Percentiles rank a stretch among this genome's conserved stretches.
phyloP scores from a whole-genome alignment of 2,329 filamentous ascomycete species.

The Botryotinia globosa region DNA sequence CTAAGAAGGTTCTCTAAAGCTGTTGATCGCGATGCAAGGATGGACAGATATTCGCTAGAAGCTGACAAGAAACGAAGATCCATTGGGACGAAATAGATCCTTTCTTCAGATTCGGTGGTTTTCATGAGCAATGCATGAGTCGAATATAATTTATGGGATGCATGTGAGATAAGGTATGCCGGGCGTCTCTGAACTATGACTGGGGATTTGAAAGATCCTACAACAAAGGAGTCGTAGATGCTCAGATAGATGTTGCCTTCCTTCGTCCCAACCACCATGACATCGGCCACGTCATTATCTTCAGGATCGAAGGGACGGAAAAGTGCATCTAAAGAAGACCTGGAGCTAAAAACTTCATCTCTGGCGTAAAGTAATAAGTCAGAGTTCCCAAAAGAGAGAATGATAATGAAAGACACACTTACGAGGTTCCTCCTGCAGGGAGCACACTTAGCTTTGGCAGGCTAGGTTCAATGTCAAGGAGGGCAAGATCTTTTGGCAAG shows the following conservation, averaged over 20 bases:
- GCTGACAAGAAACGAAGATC: conserved; percentile 80
- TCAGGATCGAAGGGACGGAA: conserved; percentile 48
- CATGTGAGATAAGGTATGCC: conserved; percentile 52
- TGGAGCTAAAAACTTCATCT: conserved; percentile 39
- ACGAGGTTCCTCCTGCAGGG: conserved; percentile 63
- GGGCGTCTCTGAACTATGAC: conserved; percentile 36
- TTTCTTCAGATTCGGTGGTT: conserved; percentile 42
- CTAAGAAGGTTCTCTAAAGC: conserved; percentile 81
- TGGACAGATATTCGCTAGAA: conserved; percentile 74
- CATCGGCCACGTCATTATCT: conserved; percentile 72
- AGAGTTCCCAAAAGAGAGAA: background rate
- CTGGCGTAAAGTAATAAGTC: conserved; percentile 25
- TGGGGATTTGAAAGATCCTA: conserved; percentile 60
- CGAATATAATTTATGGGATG: conserved; percentile 70
- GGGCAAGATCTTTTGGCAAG: conserved; percentile 69
- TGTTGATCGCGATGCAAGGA: conserved; percentile 83
- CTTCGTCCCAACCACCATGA: conserved; percentile 71
- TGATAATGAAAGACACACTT: conserved; percentile 38
- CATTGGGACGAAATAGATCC: conserved; percentile 66
- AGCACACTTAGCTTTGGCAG: conserved; percentile 74
- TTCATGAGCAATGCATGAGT: conserved; percentile 70
- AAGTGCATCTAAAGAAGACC: conserved; percentile 38
- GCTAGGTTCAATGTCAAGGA: conserved; percentile 72
- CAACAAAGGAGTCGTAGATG: conserved; percentile 81
- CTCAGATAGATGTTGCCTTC: conserved; percentile 72